A percentile compares a stretch with the other conserved stretches of the same genome.
phyloP scores from a whole-genome alignment of 148 eudicot species.

The Spergularia bocconei region DNA sequence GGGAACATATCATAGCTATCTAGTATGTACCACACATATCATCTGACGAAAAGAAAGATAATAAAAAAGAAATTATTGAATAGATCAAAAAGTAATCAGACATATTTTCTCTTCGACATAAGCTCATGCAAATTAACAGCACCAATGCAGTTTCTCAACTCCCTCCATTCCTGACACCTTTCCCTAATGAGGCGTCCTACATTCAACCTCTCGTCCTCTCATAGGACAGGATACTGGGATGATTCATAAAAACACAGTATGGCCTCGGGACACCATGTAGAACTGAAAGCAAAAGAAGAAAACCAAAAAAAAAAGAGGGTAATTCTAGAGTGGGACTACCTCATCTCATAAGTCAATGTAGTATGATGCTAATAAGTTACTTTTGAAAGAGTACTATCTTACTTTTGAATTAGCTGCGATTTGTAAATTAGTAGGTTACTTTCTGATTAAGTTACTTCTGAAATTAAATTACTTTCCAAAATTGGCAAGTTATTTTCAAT shows the following conservation, averaged over 20 bases:
- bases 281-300: conserved; percentile 15
- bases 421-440: too few species aligned
- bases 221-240: neutral
- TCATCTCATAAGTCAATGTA: too few species aligned
- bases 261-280: neutral
- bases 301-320: neutral
- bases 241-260: neutral
- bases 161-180: neutral
- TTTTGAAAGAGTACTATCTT: too few species aligned
- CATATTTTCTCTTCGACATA: neutral
- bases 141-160: neutral
- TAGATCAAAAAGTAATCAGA: neutral
- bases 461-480: too few species aligned
- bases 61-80: neutral
- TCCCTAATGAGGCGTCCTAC: neutral
- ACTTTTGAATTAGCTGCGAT: too few species aligned
- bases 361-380: too few species aligned
- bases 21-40: neutral
- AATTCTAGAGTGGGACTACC: too few species aligned
- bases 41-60: neutral
- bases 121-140: neutral
- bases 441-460: too few species aligned
- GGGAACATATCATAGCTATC: neutral
- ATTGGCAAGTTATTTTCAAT: too few species aligned
- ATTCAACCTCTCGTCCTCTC: neutral